Percentiles rank a stretch among this genome's conserved stretches.
phyloP scores from a whole-genome alignment of 768 basidiomycete species.

The Tulasnella sp. region DNA sequence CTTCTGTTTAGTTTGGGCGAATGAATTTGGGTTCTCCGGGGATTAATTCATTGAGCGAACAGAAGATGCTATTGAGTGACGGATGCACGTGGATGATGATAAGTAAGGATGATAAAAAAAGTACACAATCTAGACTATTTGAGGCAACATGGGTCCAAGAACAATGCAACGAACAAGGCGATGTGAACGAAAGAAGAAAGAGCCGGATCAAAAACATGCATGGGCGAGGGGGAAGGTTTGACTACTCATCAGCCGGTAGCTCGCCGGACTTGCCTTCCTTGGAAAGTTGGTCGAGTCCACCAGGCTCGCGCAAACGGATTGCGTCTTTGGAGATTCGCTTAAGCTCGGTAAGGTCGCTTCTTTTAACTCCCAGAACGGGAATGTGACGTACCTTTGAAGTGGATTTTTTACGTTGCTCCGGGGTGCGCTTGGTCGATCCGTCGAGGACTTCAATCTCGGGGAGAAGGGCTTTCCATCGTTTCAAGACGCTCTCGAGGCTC shows the following conservation, averaged over 20 bases:
- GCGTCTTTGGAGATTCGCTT: background rate
- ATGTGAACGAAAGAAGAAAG: background rate
- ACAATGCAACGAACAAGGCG: background rate
- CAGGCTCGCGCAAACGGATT: background rate
- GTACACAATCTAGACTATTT: too few relatives aligned
- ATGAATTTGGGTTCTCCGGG: too few relatives aligned
- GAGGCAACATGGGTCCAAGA: too few relatives aligned
- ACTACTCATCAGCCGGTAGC: background rate
- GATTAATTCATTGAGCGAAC: too few relatives aligned
- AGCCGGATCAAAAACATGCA: background rate
- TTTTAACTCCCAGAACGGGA: background rate
- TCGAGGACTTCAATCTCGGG: background rate
- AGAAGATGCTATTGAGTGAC: too few relatives aligned
- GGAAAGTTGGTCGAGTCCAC: constrained; percentile 1
- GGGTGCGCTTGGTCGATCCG: background rate
- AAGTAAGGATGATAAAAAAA: too few relatives aligned
- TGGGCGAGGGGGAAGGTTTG: background rate
- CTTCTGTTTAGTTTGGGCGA: too few relatives aligned
- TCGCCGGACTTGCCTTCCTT: background rate
- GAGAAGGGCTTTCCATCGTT: background rate
- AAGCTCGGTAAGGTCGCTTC: background rate
- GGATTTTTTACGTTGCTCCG: background rate
- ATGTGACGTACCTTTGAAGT: background rate
- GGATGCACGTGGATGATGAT: too few relatives aligned
- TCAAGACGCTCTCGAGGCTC: background rate